Conservation (phyloP, 2,329 filamentous ascomycete species). For the Cladobotryum protrusum region DNA sequence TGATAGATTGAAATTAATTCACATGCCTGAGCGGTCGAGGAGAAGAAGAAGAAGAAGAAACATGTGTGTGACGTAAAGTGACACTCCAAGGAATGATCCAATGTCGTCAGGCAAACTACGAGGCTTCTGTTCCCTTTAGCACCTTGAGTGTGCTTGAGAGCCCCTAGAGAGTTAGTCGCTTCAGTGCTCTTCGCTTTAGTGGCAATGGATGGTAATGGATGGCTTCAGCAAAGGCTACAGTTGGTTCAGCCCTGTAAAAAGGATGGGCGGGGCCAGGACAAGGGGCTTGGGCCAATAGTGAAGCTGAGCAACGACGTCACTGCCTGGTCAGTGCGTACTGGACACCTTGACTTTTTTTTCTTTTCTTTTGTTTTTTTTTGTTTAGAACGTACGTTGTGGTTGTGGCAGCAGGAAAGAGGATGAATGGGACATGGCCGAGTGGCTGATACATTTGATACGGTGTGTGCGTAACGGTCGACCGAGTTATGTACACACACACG, state of each 20-base stretch:
- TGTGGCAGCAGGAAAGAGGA: too few species aligned
- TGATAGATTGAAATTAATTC: too few species aligned
- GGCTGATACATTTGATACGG: too few species aligned
- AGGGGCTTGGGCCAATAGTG: not conserved
- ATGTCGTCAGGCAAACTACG: constrained; percentile 6
- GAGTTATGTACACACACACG: too few species aligned
- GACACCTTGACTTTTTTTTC: too few species aligned
- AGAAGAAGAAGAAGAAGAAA: not conserved
- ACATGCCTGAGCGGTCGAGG: not conserved
- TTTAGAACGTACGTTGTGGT: too few species aligned
- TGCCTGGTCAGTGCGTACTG: not conserved
- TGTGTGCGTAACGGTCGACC: too few species aligned
- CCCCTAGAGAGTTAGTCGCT: too few species aligned
- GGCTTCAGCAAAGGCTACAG: not conserved
- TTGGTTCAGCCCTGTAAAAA: constrained; percentile 1
- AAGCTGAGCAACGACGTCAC: not conserved
- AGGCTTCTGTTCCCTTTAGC: constrained; percentile 1
- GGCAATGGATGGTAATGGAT: not conserved
- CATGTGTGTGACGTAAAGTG: constrained; percentile 7
- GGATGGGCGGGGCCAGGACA: not conserved
- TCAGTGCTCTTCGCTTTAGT: not conserved
- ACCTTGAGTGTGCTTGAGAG: not conserved
- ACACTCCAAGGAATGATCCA: not conserved
- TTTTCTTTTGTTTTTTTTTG: too few species aligned
- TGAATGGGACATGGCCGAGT: too few species aligned